A percentile compares a stretch with the other conserved stretches of the same genome.
These are phyloP conservation scores for Tylopilus rubrobrunneus DNA, from an alignment of 768 basidiomycete genomes.

Conservation along the genomic window DNA sequence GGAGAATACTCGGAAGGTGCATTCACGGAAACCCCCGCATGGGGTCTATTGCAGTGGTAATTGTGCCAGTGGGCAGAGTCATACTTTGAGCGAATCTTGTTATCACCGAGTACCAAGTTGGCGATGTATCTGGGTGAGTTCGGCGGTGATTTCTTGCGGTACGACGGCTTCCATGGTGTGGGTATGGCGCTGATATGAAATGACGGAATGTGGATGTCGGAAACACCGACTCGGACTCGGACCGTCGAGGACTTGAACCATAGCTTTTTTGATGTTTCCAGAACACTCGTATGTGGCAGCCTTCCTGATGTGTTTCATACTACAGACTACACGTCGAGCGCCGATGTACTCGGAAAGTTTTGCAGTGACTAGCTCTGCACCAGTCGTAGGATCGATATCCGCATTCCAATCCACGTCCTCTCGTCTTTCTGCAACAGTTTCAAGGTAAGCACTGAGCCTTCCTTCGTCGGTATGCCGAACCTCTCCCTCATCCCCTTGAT, in stretches of 20 bases:
- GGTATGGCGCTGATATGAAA: not conserved
- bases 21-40: too few species aligned
- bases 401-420: not conserved
- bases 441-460: not conserved
- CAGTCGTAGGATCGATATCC: not conserved
- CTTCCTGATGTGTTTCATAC: too few species aligned
- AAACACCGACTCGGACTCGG: not conserved
- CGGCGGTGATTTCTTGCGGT: slow-evolving; percentile 64
- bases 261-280: not conserved
- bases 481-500: not conserved
- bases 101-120: slow-evolving; percentile 83
- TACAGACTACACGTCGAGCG: too few species aligned
- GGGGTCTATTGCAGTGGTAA: too few species aligned
- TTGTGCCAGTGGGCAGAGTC: not conserved
- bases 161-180: slow-evolving; percentile 33
- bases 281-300: not conserved
- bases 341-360: not conserved
- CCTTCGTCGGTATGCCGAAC: not conserved
- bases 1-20: too few species aligned
- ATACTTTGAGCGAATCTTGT: slow-evolving; percentile 73
- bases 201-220: not conserved
- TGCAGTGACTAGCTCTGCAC: not conserved
- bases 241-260: not conserved
- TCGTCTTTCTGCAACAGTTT: not conserved
- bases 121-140: slow-evolving; percentile 82